Conservation (phyloP, 2,329 filamentous ascomycete genomes). For the Coleophoma cylindrospora region DNA sequence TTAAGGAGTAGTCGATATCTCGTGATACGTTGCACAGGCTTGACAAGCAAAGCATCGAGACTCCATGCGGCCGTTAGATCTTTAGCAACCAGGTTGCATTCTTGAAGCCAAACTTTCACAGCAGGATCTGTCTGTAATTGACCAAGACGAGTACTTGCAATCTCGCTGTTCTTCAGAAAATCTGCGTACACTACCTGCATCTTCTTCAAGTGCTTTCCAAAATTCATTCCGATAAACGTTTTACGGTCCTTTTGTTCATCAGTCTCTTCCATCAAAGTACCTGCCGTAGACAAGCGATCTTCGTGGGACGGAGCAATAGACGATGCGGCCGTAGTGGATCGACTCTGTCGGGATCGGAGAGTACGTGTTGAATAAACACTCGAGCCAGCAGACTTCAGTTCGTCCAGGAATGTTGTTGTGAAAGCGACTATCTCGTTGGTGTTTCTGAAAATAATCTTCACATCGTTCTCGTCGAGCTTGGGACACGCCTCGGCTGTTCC, state of each 20-base stretch:
- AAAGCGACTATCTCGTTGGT: constrained; percentile 87
- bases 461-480: constrained; percentile 74
- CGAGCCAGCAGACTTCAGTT: constrained; percentile 75
- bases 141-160: constrained; percentile 55
- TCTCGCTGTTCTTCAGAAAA: constrained; percentile 59
- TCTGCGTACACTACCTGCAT: constrained; percentile 58
- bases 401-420: constrained; percentile 71
- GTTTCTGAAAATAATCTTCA: constrained; percentile 89
- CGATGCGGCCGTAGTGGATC: constrained; percentile 6
- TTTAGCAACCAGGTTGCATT: constrained; percentile 87
- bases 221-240: constrained; percentile 24
- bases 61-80: constrained; percentile 95
- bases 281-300: constrained; percentile 18
- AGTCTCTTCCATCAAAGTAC: constrained; percentile 18
- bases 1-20: constrained; percentile 88
- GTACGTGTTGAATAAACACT: constrained; percentile 66
- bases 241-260: constrained; percentile 25
- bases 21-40: constrained; percentile 89
- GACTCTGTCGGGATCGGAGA: constrained; percentile 33
- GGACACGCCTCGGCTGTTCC: constrained; percentile 81
- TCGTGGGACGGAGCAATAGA: constrained; percentile 7
- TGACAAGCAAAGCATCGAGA: constrained; percentile 91
- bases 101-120: constrained; percentile 80
- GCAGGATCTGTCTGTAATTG: constrained; percentile 59
- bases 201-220: constrained; percentile 45